Evolutionary conservation across 2,329 filamentous ascomycete species (phyloP), one percentile per base, ranked within the genome.

Genomic region (Phialophora verrucosa): DNA sequence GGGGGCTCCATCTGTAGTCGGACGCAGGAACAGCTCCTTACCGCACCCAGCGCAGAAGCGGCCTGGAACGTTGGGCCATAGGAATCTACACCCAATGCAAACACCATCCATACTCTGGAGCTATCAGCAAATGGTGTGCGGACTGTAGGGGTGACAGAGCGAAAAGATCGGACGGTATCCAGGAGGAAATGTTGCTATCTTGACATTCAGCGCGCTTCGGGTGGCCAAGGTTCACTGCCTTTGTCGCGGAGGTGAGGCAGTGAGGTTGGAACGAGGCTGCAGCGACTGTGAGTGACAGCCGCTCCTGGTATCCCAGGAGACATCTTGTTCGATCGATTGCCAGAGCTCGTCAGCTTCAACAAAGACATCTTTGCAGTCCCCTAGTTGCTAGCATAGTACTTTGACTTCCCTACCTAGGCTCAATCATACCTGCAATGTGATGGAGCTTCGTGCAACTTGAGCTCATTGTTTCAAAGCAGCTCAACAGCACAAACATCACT

Each of bases 1-100:
- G 10, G 23, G 14, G 11, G 49, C 20, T 23, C n/a, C 49, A 17
- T 29, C 20, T 51, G 10, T 51, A 29, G 3, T 23, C 25, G 20
- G 20, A 12, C 49, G 49, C 10, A 51, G 2, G 49, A 27, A 51
- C 20, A 51, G 23, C 49, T 51, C 20, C 1, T 29, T 10, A 17
- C 49, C 49, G 25, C 49, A 51, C 4, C 49, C 49, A 51, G 49
- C 20, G 20, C 49, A 51, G 49, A 51, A 51, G 25, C 49, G 49
- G 25, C 49, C 49, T 27, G 25, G 25, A 51, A 51, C 25, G 23
- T 4, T 23, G 20, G 20, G 20, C 49, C 49, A 51, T 12, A 51
- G 49, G 25, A 51, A 23, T 23, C 14, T 51, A 29, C 49, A 51
- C 10, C 14, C 20, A 5, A 29, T 51, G 49, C 49, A 51, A 14